Percentiles rank a stretch among this genome's conserved stretches.
These are phyloP conservation scores for Scleromitrula shiraiana DNA, from an alignment of 2,329 filamentous ascomycete genomes.

Conservation along the genomic window DNA sequence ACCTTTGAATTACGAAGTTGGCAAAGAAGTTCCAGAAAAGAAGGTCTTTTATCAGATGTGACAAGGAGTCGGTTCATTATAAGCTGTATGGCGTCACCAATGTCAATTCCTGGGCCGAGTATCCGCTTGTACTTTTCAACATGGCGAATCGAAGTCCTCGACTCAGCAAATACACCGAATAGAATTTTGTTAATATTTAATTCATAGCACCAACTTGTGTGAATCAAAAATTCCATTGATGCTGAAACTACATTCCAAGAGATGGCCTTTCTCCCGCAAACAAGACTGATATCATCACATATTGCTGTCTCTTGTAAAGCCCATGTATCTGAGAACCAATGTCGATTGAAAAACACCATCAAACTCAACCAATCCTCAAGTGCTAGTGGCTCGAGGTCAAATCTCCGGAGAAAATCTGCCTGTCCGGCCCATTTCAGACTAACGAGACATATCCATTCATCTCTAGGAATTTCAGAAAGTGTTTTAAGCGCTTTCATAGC, in stretches of 20 bases:
- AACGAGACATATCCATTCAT: background rate
- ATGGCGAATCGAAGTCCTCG: background rate
- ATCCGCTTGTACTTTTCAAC: background rate
- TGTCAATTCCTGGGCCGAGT: background rate
- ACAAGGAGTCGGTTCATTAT: background rate
- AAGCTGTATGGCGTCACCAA: slow-evolving; percentile 4
- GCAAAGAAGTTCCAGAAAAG: slow-evolving; percentile 1
- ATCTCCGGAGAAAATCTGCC: background rate
- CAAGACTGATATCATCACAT: background rate
- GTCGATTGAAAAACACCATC: slow-evolving; percentile 3
- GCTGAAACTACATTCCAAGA: background rate
- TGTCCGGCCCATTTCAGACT: background rate
- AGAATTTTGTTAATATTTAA: background rate
- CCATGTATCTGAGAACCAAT: slow-evolving; percentile 3
- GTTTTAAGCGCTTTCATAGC: background rate
- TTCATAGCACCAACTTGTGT: background rate
- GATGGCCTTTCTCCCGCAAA: background rate
- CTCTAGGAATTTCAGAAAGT: background rate
- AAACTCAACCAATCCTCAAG: background rate
- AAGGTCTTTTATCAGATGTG: background rate
- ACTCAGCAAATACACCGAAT: background rate
- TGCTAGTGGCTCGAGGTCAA: background rate
- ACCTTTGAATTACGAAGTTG: background rate
- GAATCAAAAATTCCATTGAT: background rate
- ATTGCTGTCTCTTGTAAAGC: slow-evolving; percentile 1